Evolutionary conservation across 345 rosid genomes (phyloP), one percentile per base, ranked within the genome.

Genomic region (Cardamine occulta): DNA sequence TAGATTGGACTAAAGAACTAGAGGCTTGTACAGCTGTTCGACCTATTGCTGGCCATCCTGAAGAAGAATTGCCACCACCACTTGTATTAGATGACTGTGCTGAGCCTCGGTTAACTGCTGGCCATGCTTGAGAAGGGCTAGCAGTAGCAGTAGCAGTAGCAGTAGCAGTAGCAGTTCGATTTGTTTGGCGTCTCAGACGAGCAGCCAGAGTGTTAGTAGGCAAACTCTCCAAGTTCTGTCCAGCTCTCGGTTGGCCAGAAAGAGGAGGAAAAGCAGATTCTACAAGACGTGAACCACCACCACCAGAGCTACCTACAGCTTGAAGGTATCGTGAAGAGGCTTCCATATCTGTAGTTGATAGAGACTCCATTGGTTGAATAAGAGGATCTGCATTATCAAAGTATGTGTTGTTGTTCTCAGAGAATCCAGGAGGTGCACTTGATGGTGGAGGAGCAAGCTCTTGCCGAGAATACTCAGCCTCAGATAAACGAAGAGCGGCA

Each of bases 261-360:
- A 94, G 97, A 26, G 99, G 97, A 82, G 99, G 99, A 82, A 95
- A 95, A 31, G 92, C 86, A 63, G 97, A 87, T 77, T 87, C 91
- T 82, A 72, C 84, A 72, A 92, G 79, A 73, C 89, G 84, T 73
- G 81, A 17, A 26, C 72, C 75, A 67, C 61, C 83, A 72, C 83
- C 78, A 57, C 88, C 86, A 74, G 79, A 78, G 31, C 79, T 84
- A 39, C 98, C 91, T 81, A 93, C 77, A 45, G 98, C 99, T 76
- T 90, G 90, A 74, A 81, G 98, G 68, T 93, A 95, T 63, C 96
- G 88, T 39, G 93, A 80, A 51, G 81, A 68, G 45, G 70, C 10
- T 45, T 79, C 81, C 42, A 37, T 14, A 48, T 77, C 72, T 6
- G 32, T 26, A 63, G 76, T 56, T 47, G 80, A 63, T 19, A 77